Percentiles rank a stretch among this genome's conserved stretches.
These are phyloP conservation scores for Neoboletus subvelutipes DNA, from an alignment of 768 basidiomycete genomes.

Conservation along the genomic window DNA sequence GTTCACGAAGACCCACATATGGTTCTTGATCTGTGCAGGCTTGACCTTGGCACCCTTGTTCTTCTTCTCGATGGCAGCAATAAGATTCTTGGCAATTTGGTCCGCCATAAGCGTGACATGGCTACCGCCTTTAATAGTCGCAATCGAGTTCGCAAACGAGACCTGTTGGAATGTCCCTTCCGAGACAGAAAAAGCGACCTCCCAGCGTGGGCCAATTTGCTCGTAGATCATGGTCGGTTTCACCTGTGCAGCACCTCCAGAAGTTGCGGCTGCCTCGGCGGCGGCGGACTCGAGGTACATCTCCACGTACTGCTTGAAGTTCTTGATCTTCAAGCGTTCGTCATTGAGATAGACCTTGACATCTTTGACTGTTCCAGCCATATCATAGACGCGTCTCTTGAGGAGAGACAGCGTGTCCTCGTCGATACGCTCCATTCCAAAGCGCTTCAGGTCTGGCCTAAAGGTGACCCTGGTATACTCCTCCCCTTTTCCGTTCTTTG, in stretches of 20 bases:
- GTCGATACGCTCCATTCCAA: conserved; percentile 90
- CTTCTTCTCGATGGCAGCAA: conserved; percentile 88
- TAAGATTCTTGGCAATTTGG: conserved; percentile 83
- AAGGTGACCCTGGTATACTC: conserved; percentile 94
- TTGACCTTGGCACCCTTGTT: conserved; percentile 97
- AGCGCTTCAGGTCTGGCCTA: conserved; percentile 86
- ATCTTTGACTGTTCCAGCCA: conserved; percentile 93
- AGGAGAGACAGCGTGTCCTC: conserved; percentile 87
- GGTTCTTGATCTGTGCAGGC: conserved; percentile 90
- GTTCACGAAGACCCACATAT: conserved; percentile 98
- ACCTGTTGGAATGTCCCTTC: conserved; percentile 92
- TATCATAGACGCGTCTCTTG: conserved; percentile 92
- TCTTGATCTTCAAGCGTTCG: conserved; percentile 87
- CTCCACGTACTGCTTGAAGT: conserved; percentile 96
- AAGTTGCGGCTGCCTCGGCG: conserved; percentile 62
- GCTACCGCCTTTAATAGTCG: conserved; percentile 94
- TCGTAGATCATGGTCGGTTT: conserved; percentile 87
- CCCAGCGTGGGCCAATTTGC: conserved; percentile 80
- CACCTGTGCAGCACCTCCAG: conserved; percentile 74
- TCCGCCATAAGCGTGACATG: conserved; percentile 86
- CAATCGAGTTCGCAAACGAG: conserved; percentile 96
- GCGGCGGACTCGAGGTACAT: conserved; percentile 83
- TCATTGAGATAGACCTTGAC: conserved; percentile 94
- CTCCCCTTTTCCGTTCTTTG: conserved; percentile 82
- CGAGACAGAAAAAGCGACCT: conserved; percentile 91